These are phyloP conservation scores for Nemania serpens DNA, from an alignment of 2,329 filamentous ascomycete genomes.

Conservation along the genomic window DNA sequence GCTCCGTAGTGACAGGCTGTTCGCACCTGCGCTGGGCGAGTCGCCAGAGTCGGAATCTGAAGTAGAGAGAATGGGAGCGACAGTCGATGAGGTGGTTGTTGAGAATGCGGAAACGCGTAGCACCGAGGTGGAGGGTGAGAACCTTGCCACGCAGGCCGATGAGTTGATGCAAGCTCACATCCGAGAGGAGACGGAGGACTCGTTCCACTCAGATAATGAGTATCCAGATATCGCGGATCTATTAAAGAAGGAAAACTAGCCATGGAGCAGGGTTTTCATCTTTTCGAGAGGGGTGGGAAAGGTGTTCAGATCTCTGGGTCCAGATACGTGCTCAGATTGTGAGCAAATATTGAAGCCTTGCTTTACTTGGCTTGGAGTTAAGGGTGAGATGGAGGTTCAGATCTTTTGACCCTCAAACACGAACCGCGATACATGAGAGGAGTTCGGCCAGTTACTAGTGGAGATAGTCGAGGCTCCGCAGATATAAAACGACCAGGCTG, in stretches of 20 bases:
- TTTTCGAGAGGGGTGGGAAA: not conserved
- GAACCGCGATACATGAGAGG: not conserved
- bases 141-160: slow-evolving; percentile 7
- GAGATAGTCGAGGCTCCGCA: not conserved
- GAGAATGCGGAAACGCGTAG: not conserved
- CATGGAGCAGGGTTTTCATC: not conserved
- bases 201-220: not conserved
- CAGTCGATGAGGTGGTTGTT: not conserved
- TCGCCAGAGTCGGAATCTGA: not conserved
- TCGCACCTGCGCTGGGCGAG: slow-evolving; percentile 22
- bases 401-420: no score
- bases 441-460: not conserved
- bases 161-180: slow-evolving; percentile 25
- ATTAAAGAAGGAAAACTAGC: not conserved
- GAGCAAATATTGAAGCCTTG: not conserved
- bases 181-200: slow-evolving; percentile 4
- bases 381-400: not conserved
- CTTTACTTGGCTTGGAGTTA: slow-evolving; percentile 3
- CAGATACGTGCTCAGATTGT: not conserved
- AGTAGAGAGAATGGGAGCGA: not conserved
- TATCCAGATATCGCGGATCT: slow-evolving; percentile 1
- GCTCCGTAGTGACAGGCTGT: slow-evolving; percentile 23
- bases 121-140: not conserved
- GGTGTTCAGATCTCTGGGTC: not conserved
- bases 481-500: not conserved